These are phyloP conservation scores for Omphalea diandra DNA, from an alignment of 441 rosid genomes.

Conservation along the genomic window DNA sequence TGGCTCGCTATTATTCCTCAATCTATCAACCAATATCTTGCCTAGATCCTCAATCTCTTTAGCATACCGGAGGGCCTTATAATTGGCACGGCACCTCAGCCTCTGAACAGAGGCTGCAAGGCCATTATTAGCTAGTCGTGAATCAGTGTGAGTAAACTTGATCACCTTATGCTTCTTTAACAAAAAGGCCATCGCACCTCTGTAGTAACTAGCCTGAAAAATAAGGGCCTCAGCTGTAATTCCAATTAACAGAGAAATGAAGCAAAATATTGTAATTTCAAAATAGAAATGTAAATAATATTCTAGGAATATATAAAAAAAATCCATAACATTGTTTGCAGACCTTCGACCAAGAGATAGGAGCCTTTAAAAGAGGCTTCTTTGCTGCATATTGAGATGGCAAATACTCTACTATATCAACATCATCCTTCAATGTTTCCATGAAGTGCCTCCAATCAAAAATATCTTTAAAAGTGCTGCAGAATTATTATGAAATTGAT, in stretches of 20 bases:
- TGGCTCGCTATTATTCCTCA: constrained; percentile 65
- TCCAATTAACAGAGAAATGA: constrained; percentile 10
- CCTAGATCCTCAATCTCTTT: constrained; percentile 78
- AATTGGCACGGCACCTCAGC: constrained; percentile 94
- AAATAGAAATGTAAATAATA: not conserved
- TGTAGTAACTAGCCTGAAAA: constrained; percentile 90
- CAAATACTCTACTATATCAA: constrained; percentile 74
- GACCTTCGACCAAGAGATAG: constrained; percentile 99
- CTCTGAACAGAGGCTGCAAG: constrained; percentile 66
- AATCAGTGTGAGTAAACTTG: constrained; percentile 83
- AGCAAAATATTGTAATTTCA: not conserved
- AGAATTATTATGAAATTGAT: constrained; percentile 13
- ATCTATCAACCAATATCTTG: constrained; percentile 56
- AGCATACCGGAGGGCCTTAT: constrained; percentile 64
- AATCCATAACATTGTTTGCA: not conserved
- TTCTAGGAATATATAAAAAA: not conserved
- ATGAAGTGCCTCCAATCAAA: constrained; percentile 94
- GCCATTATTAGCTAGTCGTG: constrained; percentile 85
- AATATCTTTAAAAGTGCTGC: constrained; percentile 89
- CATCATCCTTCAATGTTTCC: constrained; percentile 62
- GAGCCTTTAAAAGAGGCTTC: constrained; percentile 75
- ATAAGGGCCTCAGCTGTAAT: constrained; percentile 23
- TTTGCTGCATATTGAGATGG: constrained; percentile 49
- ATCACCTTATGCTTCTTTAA: constrained; percentile 78
- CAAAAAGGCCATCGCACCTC: constrained; percentile 58